Conservation (phyloP, 495 filamentous ascomycete species). For the Xylaria castorea region DNA sequence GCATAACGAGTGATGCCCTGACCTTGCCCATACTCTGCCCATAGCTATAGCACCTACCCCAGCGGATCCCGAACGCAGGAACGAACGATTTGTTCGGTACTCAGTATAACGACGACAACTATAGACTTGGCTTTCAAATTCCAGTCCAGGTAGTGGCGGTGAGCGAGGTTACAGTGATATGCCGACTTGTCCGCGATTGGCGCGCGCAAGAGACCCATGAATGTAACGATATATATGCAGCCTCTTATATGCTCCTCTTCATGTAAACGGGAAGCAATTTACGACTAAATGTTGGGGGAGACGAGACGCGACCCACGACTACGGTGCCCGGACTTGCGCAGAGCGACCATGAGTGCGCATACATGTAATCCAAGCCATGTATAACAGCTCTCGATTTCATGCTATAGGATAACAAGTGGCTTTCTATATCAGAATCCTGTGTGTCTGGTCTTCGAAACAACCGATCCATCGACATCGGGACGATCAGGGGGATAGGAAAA, state of each 20-base stretch:
- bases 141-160: slow-evolving; percentile 14
- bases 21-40: neutral
- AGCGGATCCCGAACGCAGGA: slow-evolving; percentile 22
- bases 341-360: neutral
- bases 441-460: neutral
- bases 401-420: neutral
- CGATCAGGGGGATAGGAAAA: slow-evolving; percentile 5
- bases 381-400: neutral
- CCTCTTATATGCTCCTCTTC: neutral
- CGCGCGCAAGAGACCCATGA: neutral
- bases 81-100: slow-evolving; percentile 3
- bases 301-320: neutral
- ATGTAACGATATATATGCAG: slow-evolving; percentile 5
- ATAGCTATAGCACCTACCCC: neutral
- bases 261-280: slow-evolving; percentile 1
- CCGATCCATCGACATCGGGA: neutral
- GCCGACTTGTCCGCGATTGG: neutral
- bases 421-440: neutral
- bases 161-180: slow-evolving; percentile 10
- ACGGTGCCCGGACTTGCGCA: slow-evolving; percentile 5
- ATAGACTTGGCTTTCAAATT: neutral
- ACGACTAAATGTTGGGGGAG: neutral
- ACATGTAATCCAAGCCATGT: neutral
- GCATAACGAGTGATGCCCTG: neutral
- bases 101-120: neutral